phyloP scores from a whole-genome alignment of 208 protist genomes.

The Acanthamoeba sp. region DNA sequence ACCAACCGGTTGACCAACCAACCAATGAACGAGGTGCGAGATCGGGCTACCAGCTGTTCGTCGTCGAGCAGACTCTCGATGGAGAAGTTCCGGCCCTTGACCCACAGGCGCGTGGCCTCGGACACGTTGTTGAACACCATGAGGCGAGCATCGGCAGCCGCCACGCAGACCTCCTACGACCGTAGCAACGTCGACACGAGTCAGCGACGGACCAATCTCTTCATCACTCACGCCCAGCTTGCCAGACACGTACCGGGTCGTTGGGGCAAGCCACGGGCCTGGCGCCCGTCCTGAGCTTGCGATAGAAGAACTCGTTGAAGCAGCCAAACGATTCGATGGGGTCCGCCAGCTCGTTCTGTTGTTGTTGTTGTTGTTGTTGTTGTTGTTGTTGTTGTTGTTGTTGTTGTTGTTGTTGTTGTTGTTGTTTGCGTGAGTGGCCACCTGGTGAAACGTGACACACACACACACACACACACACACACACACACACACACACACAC shows the following conservation, averaged over 20 bases:
- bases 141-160: conserved; percentile 23
- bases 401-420: too few species aligned
- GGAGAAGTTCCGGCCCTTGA: conserved; percentile 54
- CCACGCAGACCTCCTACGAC: conserved; percentile 47
- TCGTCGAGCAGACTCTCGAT: conserved; percentile 63
- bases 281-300: conserved; percentile 50
- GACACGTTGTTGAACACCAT: conserved; percentile 68
- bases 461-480: too few species aligned
- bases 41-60: conserved; percentile 45
- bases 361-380: too few species aligned
- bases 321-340: neutral
- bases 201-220: too few species aligned
- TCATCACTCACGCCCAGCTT: too few species aligned
- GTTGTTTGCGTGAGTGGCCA: too few species aligned
- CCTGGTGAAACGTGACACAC: too few species aligned
- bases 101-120: conserved; percentile 65
- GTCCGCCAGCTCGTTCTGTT: conserved; percentile 21
- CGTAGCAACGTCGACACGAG: too few species aligned
- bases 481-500: too few species aligned
- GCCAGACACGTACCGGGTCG: conserved; percentile 73
- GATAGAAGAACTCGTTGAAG: conserved; percentile 80
- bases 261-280: conserved; percentile 29
- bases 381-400: too few species aligned
- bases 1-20: neutral
- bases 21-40: neutral